phyloP scores from a whole-genome alignment of 2,329 filamentous ascomycete species.

The Paraconiothyrium sp. region DNA sequence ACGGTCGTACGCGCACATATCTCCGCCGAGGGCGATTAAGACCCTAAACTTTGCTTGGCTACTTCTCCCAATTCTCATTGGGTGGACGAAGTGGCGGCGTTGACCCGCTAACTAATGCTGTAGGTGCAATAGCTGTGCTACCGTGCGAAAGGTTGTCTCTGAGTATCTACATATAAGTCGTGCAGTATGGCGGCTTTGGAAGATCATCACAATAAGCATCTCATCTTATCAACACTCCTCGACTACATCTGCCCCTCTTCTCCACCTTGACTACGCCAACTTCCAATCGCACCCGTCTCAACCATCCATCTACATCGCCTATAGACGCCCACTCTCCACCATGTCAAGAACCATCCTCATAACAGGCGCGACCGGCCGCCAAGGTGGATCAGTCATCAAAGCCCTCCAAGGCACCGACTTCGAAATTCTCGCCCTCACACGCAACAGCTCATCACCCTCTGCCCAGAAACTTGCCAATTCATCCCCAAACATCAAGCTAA shows the following conservation, averaged over 20 bases:
- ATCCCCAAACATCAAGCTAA: constrained; percentile 59
- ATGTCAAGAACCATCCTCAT: constrained; percentile 51
- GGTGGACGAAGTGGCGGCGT: neutral
- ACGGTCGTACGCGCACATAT: neutral
- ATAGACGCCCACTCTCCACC: neutral
- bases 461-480: constrained; percentile 58
- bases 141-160: neutral
- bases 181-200: neutral
- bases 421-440: constrained; percentile 65
- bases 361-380: constrained; percentile 55
- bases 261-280: no score
- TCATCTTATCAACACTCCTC: neutral
- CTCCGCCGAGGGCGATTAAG: neutral
- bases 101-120: neutral
- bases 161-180: constrained; percentile 2
- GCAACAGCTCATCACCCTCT: constrained; percentile 57
- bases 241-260: neutral
- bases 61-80: neutral
- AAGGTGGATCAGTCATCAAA: constrained; percentile 52
- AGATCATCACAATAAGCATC: neutral
- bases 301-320: neutral
- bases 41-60: neutral
- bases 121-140: neutral
- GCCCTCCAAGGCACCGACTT: constrained; percentile 49
- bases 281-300: neutral